Conservation (phyloP, 2,329 filamentous ascomycete genomes). For the Drechslerella stenobrocha region DNA sequence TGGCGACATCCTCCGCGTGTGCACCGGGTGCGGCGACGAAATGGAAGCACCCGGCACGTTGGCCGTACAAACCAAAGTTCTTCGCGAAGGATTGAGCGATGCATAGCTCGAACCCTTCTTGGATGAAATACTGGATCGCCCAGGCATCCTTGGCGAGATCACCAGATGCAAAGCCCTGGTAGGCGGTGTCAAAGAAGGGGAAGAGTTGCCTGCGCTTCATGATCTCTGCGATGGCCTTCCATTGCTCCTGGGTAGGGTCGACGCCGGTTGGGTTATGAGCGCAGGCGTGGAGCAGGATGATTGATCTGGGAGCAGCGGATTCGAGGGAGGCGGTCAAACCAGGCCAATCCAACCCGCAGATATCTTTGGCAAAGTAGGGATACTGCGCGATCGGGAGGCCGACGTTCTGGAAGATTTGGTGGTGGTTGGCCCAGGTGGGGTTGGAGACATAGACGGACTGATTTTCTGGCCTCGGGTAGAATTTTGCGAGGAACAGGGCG, state of each 20-base stretch:
- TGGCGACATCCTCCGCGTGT: conserved; percentile 74
- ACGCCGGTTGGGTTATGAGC: conserved; percentile 98
- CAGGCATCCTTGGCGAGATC: conserved; percentile 92
- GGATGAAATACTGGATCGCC: conserved; percentile 87
- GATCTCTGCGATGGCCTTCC: conserved; percentile 83
- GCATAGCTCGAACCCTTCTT: conserved; percentile 84
- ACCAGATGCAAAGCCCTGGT: conserved; percentile 95
- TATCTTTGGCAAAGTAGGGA: conserved; percentile 98
- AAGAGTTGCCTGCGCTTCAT: conserved; percentile 87
- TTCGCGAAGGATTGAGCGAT: conserved; percentile 96
- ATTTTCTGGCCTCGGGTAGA: conserved; percentile 87
- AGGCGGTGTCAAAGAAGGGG: conserved; percentile 99
- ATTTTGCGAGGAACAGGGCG: conserved; percentile 86
- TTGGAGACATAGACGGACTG: conserved; percentile 81
- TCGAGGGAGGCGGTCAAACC: conserved; percentile 90
- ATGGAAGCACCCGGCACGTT: conserved; percentile 96
- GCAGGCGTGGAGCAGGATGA: conserved; percentile 93
- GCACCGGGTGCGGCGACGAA: conserved; percentile 71
- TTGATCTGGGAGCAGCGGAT: conserved; percentile 79
- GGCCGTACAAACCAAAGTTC: conserved; percentile 82
- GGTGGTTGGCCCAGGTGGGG: conserved; percentile 98
- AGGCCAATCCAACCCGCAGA: conserved; percentile 95
- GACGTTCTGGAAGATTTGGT: conserved; percentile 90
- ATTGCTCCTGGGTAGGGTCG: conserved; percentile 88
- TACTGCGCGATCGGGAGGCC: conserved; percentile 92